A percentile compares a stretch with the other conserved stretches of the same genome.
Conservation (phyloP, 2,329 filamentous ascomycete genomes). For the Trichoderma guizhouense region DNA sequence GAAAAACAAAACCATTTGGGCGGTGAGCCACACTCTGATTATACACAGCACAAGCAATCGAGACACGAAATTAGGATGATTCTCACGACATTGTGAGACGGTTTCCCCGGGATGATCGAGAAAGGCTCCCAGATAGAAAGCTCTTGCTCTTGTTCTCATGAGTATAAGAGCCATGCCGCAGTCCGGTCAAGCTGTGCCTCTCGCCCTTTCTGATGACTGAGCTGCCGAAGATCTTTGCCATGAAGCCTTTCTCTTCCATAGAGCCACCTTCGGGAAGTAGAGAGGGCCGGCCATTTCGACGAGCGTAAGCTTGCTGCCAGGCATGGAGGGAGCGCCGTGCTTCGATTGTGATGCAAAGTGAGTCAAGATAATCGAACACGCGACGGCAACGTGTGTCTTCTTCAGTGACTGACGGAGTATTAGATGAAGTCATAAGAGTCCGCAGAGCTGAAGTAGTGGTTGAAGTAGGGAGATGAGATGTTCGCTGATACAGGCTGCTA, state of each 20-base stretch:
- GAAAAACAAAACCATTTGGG: not conserved
- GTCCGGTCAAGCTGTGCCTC: constrained; percentile 22
- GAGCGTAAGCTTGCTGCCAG: constrained; percentile 51
- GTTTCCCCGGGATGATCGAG: not conserved
- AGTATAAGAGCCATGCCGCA: not conserved
- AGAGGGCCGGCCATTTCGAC: constrained; percentile 33
- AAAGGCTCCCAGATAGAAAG: constrained; percentile 1
- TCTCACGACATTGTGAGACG: constrained; percentile 13
- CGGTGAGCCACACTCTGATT: not conserved
- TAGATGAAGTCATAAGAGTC: constrained; percentile 23
- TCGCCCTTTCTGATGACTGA: constrained; percentile 21
- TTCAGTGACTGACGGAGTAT: constrained; percentile 24
- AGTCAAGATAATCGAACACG: constrained; percentile 46
- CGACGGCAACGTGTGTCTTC: constrained; percentile 44
- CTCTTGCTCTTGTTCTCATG: constrained; percentile 10
- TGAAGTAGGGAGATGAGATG: constrained; percentile 31
- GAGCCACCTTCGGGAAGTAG: constrained; percentile 40
- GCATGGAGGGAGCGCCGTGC: constrained; percentile 45
- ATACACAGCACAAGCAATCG: not conserved
- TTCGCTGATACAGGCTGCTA: constrained; percentile 15
- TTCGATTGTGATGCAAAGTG: constrained; percentile 45
- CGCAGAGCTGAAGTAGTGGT: constrained; percentile 34
- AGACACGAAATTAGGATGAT: not conserved
- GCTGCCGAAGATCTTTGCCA: constrained; percentile 30
- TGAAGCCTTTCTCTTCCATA: constrained; percentile 30